phyloP scores from a whole-genome alignment of 257 asterid species.

The Lycium ferocissimum region DNA sequence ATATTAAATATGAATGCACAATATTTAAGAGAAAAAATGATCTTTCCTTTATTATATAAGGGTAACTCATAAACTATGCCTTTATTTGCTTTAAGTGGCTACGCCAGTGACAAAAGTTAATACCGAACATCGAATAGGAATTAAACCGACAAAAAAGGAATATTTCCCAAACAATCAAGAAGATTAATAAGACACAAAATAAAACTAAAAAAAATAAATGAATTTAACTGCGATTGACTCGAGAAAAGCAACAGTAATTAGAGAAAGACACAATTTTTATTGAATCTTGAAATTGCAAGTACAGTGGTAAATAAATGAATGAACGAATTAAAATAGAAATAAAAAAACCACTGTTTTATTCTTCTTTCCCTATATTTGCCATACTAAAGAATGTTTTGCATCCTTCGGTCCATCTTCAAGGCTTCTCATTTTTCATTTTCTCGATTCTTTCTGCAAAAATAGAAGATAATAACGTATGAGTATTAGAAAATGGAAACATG shows the following conservation, averaged over 20 bases:
- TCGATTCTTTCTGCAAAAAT: neutral
- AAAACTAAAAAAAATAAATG: too few relatives aligned
- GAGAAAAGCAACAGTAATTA: neutral
- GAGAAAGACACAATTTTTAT: neutral
- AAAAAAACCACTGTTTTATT: neutral
- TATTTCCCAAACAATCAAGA: neutral
- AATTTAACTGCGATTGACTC: neutral
- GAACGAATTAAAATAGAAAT: too few relatives aligned
- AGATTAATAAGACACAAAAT: neutral
- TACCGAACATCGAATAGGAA: too few relatives aligned
- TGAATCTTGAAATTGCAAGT: neutral
- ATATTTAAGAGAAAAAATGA: too few relatives aligned
- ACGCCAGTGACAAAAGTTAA: too few relatives aligned
- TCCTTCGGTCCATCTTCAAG: conserved; percentile 10
- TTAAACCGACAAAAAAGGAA: too few relatives aligned
- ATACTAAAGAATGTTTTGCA: neutral
- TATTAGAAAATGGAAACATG: neutral
- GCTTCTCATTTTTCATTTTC: neutral
- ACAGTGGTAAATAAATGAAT: too few relatives aligned
- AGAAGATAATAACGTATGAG: neutral
- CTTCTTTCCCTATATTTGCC: neutral
- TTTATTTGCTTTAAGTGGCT: too few relatives aligned
- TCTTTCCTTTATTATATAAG: too few relatives aligned
- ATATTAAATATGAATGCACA: too few relatives aligned
- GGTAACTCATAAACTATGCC: too few relatives aligned